Percentiles rank a stretch among this genome's conserved stretches.
Evolutionary conservation across 2,329 filamentous ascomycete species (phyloP).

Genomic region (Nothophoma quercina): DNA sequence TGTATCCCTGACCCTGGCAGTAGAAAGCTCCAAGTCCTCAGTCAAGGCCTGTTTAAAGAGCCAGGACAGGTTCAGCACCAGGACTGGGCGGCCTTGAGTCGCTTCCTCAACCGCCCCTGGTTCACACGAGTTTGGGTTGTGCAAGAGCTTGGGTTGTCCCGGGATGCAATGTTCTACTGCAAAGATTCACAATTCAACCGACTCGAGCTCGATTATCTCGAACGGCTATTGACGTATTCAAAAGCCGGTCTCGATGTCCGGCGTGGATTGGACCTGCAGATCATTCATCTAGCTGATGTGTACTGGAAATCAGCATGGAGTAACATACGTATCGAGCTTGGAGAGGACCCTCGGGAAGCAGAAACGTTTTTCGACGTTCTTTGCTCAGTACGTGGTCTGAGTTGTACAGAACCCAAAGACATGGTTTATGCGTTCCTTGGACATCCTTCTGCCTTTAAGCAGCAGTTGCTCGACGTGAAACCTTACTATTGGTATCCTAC

Average conservation of each 20-base stretch:
- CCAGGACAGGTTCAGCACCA: neutral
- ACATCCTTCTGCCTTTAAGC: constrained; percentile 19
- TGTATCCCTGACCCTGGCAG: neutral
- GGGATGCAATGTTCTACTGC: constrained; percentile 10
- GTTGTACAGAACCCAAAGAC: constrained; percentile 9
- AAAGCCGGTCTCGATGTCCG: neutral
- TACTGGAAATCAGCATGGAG: neutral
- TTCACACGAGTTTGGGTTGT: constrained; percentile 21
- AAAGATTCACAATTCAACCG: neutral
- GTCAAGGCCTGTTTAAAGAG: neutral
- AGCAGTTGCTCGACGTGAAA: constrained; percentile 1
- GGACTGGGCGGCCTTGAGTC: neutral
- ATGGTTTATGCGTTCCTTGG: constrained; percentile 17
- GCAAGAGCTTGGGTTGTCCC: constrained; percentile 16
- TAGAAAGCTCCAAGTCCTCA: neutral
- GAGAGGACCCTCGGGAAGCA: constrained; percentile 1
- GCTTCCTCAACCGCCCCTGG: constrained; percentile 6
- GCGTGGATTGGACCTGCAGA: neutral
- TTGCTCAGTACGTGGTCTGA: neutral
- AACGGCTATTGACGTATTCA: neutral
- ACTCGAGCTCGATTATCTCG: neutral
- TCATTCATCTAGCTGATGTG: neutral
- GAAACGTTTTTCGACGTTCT: constrained; percentile 16
- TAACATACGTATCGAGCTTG: constrained; percentile 6
- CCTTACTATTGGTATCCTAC: constrained; percentile 11